Evolutionary conservation across 2,329 filamentous ascomycete species (phyloP), one percentile per base, ranked within the genome.

Genomic region (Phaeosphaeria sp.): DNA sequence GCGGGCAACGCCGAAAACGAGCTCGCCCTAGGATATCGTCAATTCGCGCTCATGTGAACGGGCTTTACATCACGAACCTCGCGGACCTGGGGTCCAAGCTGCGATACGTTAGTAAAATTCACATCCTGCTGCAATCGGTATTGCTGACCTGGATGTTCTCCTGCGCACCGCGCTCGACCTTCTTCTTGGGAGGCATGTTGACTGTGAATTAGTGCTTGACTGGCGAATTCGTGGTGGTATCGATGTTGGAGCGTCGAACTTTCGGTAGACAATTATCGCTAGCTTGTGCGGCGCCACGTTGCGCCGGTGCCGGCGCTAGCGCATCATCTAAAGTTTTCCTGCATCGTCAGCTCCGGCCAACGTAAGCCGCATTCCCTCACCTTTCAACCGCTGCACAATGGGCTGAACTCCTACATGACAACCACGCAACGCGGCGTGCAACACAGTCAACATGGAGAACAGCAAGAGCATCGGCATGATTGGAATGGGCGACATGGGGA

Each of bases 401-500:
- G 58, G 67, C 69, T 73, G 69, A 74, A 67, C 60, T 62, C 58
- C 42, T 59, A 52, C 58, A 66, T 62, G 54, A 59, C 59, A 67
- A 51, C 60, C 63, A 55, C 63, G 63, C 63, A 65, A 51, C 60
- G 54, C 30, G 62, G 60, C 61, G 65, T 67, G 65, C 56, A 59
- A 61, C 52, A 72, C 68, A 81, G 56, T 56, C 64, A 71, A 21
- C 36, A 82, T 86, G 89, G 86, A 89, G 68, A 83, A 85, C 23
- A 62, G 60, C 72, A 92, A 92, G 76, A 87, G 90, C 62, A 86
- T 99, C 67, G 95, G 95, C 67, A 90, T 99, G 74, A 99, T 99
- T 77, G 95, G 95, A 60, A 97, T 99, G 93, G 95, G 95, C 65
- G 94, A 97, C 74, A 99, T 99, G 95, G 95, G 95, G 73, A 96